A percentile compares a stretch with the other conserved stretches of the same genome.
Evolutionary conservation across 179 eudicot species (phyloP).

Genomic region (Patellifolia procumbens): DNA sequence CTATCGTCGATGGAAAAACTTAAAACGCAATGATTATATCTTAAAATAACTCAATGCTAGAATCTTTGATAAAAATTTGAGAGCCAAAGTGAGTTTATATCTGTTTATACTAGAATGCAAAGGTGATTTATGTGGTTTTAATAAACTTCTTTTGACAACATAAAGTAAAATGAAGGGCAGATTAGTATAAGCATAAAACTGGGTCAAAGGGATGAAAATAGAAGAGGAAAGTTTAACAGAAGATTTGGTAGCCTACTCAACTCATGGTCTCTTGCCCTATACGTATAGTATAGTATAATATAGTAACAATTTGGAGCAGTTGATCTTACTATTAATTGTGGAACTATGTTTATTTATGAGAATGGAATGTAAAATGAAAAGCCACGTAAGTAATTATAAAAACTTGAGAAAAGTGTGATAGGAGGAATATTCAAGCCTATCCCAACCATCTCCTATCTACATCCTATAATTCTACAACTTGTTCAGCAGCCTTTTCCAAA

Average conservation of each 20-base stretch:
- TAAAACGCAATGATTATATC: too few species aligned
- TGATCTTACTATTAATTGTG: not conserved
- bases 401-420: not conserved
- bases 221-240: conserved; percentile 44
- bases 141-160: not conserved
- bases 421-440: conserved; percentile 25
- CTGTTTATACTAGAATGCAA: too few species aligned
- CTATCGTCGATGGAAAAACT: too few species aligned
- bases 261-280: not conserved
- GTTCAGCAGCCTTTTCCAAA: too few species aligned
- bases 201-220: conserved; percentile 28
- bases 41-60: too few species aligned
- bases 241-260: conserved; percentile 45
- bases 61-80: too few species aligned
- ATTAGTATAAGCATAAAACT: conserved; percentile 4
- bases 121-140: too few species aligned
- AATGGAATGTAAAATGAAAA: not conserved
- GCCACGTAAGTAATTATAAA: not conserved
- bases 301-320: conserved; percentile 11
- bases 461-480: too few species aligned
- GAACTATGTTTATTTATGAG: not conserved
- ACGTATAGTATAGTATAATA: not conserved
- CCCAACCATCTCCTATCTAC: conserved; percentile 28
- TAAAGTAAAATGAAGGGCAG: conserved; percentile 12
- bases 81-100: too few species aligned